Evolutionary conservation across 306 rosid genomes (phyloP).

Genomic region (Trifolium pratense): DNA sequence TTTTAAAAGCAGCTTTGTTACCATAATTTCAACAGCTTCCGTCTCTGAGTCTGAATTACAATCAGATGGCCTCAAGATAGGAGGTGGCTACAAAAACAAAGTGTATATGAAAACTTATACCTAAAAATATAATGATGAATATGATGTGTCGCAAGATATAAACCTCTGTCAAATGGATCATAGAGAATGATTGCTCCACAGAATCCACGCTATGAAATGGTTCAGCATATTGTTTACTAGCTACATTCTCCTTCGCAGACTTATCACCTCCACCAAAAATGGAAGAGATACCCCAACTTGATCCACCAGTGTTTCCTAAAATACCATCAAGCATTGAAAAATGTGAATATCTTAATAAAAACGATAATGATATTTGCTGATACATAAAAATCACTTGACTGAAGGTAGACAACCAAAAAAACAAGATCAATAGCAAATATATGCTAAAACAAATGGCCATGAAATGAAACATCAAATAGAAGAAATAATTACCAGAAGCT

Average conservation of each 20-base stretch:
- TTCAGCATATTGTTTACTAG: slow-evolving; percentile 61
- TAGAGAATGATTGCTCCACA: slow-evolving; percentile 55
- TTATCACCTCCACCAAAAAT: slow-evolving; percentile 85
- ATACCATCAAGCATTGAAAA: slow-evolving; percentile 21
- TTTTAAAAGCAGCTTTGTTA: slow-evolving; percentile 78
- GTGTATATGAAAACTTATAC: slow-evolving; percentile 30
- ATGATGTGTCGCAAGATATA: slow-evolving; percentile 24
- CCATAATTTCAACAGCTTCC: slow-evolving; percentile 75
- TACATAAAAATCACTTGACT: slow-evolving; percentile 15
- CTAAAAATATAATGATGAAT: slow-evolving; percentile 27
- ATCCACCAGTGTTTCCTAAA: slow-evolving; percentile 65
- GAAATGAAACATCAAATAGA: slow-evolving; percentile 21
- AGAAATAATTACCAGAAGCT: slow-evolving; percentile 64
- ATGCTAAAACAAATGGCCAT: background rate
- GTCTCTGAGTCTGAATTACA: slow-evolving; percentile 84
- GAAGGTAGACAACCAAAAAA: slow-evolving; percentile 16
- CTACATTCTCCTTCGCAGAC: slow-evolving; percentile 57
- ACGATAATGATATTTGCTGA: slow-evolving; percentile 11
- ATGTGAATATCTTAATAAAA: slow-evolving; percentile 13
- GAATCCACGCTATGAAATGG: slow-evolving; percentile 61
- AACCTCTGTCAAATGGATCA: slow-evolving; percentile 95
- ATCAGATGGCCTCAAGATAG: slow-evolving; percentile 90
- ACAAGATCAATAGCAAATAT: slow-evolving; percentile 3
- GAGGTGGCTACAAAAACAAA: slow-evolving; percentile 76
- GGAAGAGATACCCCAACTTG: slow-evolving; percentile 93